Percentiles rank a stretch among this genome's conserved stretches.
phyloP scores from a whole-genome alignment of 768 basidiomycete genomes.

The Boletus insuetus region DNA sequence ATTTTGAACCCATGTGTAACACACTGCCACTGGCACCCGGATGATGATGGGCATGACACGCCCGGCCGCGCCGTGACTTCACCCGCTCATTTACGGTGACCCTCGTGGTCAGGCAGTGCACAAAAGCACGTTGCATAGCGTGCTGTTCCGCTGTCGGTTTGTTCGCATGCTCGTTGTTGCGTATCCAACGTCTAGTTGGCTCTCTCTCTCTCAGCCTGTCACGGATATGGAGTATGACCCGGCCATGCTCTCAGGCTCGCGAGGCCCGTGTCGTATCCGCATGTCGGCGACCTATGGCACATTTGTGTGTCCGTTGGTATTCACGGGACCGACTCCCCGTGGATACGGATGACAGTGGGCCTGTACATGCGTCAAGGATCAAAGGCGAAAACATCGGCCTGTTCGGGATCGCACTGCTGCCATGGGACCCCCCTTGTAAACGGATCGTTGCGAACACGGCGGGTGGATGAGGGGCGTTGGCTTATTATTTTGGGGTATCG shows the following conservation, averaged over 20 bases:
- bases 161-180: constrained; percentile 3
- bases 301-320: neutral
- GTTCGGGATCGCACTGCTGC: neutral
- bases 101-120: constrained; percentile 1
- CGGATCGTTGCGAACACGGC: constrained; percentile 1
- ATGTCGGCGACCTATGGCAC: neutral
- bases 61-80: neutral
- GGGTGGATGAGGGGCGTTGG: neutral
- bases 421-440: neutral
- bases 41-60: neutral
- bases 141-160: constrained; percentile 9
- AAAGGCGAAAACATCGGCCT: neutral
- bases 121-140: neutral
- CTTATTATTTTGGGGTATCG: neutral
- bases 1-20: neutral
- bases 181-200: neutral
- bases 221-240: neutral
- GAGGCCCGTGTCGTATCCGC: neutral
- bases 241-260: neutral
- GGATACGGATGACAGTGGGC: neutral
- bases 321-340: neutral
- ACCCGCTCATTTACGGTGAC: neutral
- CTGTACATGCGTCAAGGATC: neutral
- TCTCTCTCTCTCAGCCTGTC: neutral
- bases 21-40: neutral